Conservation (phyloP, 1,139 yeast species). For the Yamadazyma diospyri region DNA sequence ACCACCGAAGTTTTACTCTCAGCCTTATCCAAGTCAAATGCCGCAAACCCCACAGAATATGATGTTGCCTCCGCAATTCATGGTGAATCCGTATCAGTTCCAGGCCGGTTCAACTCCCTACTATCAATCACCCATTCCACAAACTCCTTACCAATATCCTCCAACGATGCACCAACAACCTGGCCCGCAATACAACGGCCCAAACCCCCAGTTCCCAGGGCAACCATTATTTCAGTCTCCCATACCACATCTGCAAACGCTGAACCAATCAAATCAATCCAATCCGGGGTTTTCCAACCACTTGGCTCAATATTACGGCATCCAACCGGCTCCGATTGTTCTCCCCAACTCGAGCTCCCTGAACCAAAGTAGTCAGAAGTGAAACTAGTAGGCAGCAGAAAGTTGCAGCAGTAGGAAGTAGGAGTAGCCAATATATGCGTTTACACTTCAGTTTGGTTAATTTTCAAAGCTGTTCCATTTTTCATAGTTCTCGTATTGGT, state of each 20-base stretch:
- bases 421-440: too few relatives aligned
- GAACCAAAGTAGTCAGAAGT: too few relatives aligned
- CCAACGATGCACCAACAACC: not conserved
- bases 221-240: too few relatives aligned
- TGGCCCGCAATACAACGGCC: not conserved
- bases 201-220: not conserved
- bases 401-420: too few relatives aligned
- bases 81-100: constrained; percentile 5
- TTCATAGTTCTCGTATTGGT: too few relatives aligned
- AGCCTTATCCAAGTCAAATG: constrained; percentile 4
- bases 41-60: constrained; percentile 9
- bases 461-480: too few relatives aligned
- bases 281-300: not conserved
- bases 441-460: too few relatives aligned
- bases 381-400: too few relatives aligned
- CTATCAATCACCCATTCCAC: constrained; percentile 2
- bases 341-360: too few relatives aligned
- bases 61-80: constrained; percentile 2
- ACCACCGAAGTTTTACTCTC: not conserved
- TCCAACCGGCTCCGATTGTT: too few relatives aligned
- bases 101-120: constrained; percentile 12
- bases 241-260: not conserved
- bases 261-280: not conserved
- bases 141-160: constrained; percentile 1
- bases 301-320: too few relatives aligned